Evolutionary conservation across 139 green algal species (phyloP), one percentile per base, ranked within the genome.

Genomic region (Asterochloris erici): DNA sequence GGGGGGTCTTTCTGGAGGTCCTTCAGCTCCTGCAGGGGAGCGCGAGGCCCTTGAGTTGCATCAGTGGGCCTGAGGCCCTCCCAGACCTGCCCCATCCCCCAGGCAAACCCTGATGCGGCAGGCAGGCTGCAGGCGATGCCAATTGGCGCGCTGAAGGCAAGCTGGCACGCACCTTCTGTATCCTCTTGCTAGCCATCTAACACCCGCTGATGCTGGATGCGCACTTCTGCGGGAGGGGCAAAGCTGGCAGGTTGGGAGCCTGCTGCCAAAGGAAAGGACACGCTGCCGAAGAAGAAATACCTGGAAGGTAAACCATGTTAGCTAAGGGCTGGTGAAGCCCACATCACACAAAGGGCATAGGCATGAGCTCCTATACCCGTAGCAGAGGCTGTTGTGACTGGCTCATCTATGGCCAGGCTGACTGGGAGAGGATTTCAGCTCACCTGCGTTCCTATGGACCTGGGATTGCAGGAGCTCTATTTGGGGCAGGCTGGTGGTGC

Each of bases 1-100:
- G 95, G 95, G 12, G 95, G 95, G 84, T 98, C 95, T 81, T 94
- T 96, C 87, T 98, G 94, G 61, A 98, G 83, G 88, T 98, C 95
- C 87, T 97, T 89, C 77, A 92, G 27, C 77, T 88, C 86, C 84
- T 90, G 79, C 64, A 80, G 73, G 13, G 68, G 14, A 38, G 1
- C 66, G 12, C 38, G 38, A 54, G 38, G 38, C 6, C 38, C 38
- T 10, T 54, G 38, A 54, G 38, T 54, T 54, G 38, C 38, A 54
- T 54, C 38, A 54, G 38, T 54, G 38, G 38, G 38, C 38, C 38
- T 54, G 38, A 54, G 38, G 38, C 38, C 38, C 38, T 27, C 28
- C 14, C n/a, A 76, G 14, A 11, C 16, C 70, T 76, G 70, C 70
- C 9, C 70, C 28, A 24, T 12, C 70, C 38, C 38, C 38, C 38